phyloP scores from a whole-genome alignment of 345 rosid species.

The Syzygium oleosum region DNA sequence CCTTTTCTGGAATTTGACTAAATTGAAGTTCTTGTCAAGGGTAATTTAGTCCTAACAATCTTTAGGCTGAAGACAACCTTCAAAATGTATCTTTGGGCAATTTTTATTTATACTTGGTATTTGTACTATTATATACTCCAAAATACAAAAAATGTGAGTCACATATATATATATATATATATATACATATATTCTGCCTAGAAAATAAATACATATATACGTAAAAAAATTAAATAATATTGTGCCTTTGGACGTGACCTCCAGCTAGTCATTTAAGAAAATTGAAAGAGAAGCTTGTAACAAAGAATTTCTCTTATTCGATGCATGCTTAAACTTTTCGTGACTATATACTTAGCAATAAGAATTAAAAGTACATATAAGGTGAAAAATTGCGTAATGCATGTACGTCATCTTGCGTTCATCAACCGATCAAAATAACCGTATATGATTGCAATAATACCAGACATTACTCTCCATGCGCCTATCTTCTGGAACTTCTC shows the following conservation, averaged over 20 bases:
- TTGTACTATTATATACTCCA: neutral
- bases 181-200: neutral
- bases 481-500: neutral
- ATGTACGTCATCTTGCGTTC: neutral
- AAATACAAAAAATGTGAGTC: neutral
- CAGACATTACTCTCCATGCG: neutral
- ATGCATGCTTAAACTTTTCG: neutral
- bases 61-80: neutral
- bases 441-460: neutral
- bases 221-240: neutral
- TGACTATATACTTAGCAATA: neutral
- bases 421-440: neutral
- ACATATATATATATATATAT: neutral
- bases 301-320: neutral
- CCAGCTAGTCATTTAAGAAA: neutral
- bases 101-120: neutral
- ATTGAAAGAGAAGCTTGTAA: neutral
- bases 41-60: neutral
- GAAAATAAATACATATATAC: neutral
- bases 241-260: neutral
- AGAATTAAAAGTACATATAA: neutral
- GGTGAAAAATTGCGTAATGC: neutral
- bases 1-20: neutral
- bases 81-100: neutral
- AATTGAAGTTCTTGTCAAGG: neutral